phyloP scores from a whole-genome alignment of 306 rosid genomes.

The Cucumis hystrix region DNA sequence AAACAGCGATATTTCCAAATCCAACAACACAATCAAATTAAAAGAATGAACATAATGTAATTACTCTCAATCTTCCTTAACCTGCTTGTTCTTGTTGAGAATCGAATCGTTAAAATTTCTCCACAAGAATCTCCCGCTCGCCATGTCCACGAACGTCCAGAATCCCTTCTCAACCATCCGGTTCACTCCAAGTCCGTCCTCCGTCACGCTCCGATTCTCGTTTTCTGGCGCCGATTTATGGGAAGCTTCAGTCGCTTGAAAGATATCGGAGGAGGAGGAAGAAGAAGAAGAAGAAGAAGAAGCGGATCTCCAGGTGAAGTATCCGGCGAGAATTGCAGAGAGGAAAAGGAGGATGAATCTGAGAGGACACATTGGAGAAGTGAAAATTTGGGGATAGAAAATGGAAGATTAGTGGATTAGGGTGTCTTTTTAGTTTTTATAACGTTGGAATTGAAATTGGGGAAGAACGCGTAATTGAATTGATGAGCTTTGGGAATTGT shows the following conservation, averaged over 20 bases:
- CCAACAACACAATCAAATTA: not conserved
- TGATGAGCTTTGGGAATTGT: not conserved
- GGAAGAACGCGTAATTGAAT: not conserved
- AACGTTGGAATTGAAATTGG: not conserved
- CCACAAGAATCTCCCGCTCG: slow-evolving; percentile 72
- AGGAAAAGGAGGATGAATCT: slow-evolving; percentile 62
- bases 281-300: slow-evolving; percentile 18
- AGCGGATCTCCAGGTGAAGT: slow-evolving; percentile 48
- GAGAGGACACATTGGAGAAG: slow-evolving; percentile 51
- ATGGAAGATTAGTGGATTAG: not conserved
- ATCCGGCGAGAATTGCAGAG: slow-evolving; percentile 52
- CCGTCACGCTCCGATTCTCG: not conserved
- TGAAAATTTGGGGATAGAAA: too few relatives aligned
- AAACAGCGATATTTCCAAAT: not conserved
- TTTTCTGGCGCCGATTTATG: slow-evolving; percentile 12
- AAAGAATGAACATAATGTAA: not conserved
- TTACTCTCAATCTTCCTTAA: not conserved
- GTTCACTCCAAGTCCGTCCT: not conserved
- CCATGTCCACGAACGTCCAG: slow-evolving; percentile 68
- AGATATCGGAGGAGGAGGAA: not conserved
- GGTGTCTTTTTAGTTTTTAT: not conserved
- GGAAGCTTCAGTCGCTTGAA: slow-evolving; percentile 1
- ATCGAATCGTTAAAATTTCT: slow-evolving; percentile 24
- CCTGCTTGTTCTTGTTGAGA: not conserved
- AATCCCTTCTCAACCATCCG: slow-evolving; percentile 38